Conservation (phyloP, 2,329 filamentous ascomycete genomes). For the Huntiella savannae region DNA sequence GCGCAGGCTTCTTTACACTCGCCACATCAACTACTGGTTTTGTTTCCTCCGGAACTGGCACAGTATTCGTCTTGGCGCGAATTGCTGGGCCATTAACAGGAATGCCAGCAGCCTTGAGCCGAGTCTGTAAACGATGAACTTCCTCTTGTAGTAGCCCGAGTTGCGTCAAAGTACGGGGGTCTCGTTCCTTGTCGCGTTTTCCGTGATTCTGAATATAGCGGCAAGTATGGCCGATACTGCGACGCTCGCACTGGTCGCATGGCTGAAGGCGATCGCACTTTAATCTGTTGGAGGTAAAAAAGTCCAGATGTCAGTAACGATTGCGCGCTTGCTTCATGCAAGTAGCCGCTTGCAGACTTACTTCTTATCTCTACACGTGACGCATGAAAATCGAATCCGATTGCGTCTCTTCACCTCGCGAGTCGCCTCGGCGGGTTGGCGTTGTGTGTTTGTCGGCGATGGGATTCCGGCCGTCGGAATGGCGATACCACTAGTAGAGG, state of each 20-base stretch:
- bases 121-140: background rate
- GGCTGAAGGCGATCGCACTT: conserved; percentile 18
- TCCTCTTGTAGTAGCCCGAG: background rate
- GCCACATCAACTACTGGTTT: background rate
- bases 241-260: conserved; percentile 18
- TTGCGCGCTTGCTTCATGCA: too few species aligned
- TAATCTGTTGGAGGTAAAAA: conserved; percentile 13
- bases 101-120: background rate
- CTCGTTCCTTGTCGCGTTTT: background rate
- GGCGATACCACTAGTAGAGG: background rate
- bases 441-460: background rate
- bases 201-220: conserved; percentile 16
- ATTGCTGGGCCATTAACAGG: background rate
- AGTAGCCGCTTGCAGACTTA: conserved; percentile 7
- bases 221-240: conserved; percentile 15
- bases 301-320: too few species aligned
- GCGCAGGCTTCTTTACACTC: conserved; percentile 7
- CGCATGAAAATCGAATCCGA: conserved; percentile 19
- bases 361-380: conserved; percentile 19
- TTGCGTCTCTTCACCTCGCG: conserved; percentile 16
- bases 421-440: background rate
- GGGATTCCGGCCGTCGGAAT: background rate
- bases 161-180: background rate
- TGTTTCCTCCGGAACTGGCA: too few species aligned
- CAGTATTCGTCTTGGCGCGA: background rate